A percentile compares a stretch with the other conserved stretches of the same genome.
Evolutionary conservation across 345 rosid genomes (phyloP).

Genomic region (Salix viminalis): DNA sequence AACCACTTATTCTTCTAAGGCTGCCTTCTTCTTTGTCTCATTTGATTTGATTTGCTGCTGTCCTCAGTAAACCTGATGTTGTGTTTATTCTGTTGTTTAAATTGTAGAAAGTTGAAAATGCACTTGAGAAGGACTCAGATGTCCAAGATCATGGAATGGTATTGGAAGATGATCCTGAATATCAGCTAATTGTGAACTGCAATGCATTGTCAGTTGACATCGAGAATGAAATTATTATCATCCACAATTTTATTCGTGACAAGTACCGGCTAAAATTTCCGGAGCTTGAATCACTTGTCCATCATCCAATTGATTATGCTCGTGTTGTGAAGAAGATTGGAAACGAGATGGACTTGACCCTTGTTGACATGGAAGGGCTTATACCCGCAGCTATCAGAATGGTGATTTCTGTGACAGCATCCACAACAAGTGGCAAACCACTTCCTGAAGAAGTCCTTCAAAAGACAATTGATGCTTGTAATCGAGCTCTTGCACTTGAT

Average conservation of each 20-base stretch:
- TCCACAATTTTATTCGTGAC: conserved; percentile 86
- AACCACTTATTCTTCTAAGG: background rate
- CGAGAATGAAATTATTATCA: conserved; percentile 82
- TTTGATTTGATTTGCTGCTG: conserved; percentile 1
- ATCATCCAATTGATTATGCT: conserved; percentile 89
- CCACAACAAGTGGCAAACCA: conserved; percentile 87
- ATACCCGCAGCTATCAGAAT: conserved; percentile 82
- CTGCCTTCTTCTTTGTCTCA: background rate
- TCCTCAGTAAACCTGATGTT: background rate
- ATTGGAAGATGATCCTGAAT: conserved; percentile 91
- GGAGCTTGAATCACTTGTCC: conserved; percentile 88
- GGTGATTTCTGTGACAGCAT: conserved; percentile 94
- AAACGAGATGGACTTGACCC: conserved; percentile 79
- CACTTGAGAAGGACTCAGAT: conserved; percentile 64
- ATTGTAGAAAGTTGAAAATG: conserved; percentile 77
- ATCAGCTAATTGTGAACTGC: conserved; percentile 85
- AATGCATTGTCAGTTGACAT: conserved; percentile 83
- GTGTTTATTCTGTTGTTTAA: conserved; percentile 6
- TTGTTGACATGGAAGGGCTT: conserved; percentile 84
- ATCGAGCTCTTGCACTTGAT: conserved; percentile 82
- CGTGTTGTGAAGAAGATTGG: conserved; percentile 89
- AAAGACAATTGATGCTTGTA: conserved; percentile 80
- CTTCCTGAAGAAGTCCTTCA: conserved; percentile 76
- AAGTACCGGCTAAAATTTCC: conserved; percentile 82
- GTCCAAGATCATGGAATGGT: conserved; percentile 55